These are phyloP conservation scores for Parastagonospora avenae DNA, from an alignment of 2,329 filamentous ascomycete genomes.

Conservation along the genomic window DNA sequence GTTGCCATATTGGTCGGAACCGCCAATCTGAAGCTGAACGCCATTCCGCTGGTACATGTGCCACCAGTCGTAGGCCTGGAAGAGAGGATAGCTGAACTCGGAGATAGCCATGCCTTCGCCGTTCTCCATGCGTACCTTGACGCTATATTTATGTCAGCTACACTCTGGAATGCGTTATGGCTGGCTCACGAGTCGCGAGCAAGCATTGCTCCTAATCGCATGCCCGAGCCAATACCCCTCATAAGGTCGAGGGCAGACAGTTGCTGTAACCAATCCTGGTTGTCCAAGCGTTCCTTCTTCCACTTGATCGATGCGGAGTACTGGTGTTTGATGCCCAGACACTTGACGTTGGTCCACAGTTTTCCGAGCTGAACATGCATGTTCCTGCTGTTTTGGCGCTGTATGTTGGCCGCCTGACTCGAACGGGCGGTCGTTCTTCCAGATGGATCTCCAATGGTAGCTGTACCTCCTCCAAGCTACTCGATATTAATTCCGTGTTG, in stretches of 20 bases:
- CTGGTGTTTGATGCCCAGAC: constrained; percentile 67
- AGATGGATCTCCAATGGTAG: constrained; percentile 78
- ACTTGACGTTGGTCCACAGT: constrained; percentile 76
- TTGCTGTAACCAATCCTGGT: constrained; percentile 80
- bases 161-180: too few relatives aligned
- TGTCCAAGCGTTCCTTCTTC: constrained; percentile 74
- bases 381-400: constrained; percentile 68
- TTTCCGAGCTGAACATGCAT: constrained; percentile 73
- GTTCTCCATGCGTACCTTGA: constrained; percentile 80
- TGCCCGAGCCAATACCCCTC: constrained; percentile 71
- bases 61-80: constrained; percentile 98
- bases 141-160: constrained; percentile 52
- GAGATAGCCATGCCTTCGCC: constrained; percentile 93
- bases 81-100: constrained; percentile 89
- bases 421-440: constrained; percentile 68
- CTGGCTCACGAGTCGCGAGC: constrained; percentile 78
- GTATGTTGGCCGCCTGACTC: constrained; percentile 56
- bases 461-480: constrained; percentile 73
- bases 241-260: constrained; percentile 76
- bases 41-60: constrained; percentile 72
- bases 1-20: constrained; percentile 95
- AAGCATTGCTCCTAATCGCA: constrained; percentile 85
- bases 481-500: constrained; percentile 28
- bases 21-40: constrained; percentile 87
- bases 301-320: constrained; percentile 68